A percentile compares a stretch with the other conserved stretches of the same genome.
Conservation (phyloP, 331 rosid species). For the Erythrophleum ivorense region DNA sequence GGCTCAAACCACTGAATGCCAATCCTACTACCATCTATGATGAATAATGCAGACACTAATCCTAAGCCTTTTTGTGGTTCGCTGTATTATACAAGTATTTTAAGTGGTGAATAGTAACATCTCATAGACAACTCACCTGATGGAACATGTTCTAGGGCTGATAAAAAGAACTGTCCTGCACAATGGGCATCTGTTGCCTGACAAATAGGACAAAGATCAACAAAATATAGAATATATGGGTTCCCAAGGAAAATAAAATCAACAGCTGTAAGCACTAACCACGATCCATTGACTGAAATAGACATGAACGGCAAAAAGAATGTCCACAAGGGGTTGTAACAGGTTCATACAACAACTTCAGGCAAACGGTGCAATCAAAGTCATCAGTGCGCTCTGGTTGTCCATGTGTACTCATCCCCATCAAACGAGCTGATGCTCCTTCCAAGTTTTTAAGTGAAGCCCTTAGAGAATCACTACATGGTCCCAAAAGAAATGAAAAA, state of each 20-base stretch:
- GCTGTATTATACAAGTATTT: background rate
- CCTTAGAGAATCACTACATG: conserved; percentile 72
- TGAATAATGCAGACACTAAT: conserved; percentile 24
- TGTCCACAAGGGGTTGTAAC: conserved; percentile 99
- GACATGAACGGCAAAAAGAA: conserved; percentile 92
- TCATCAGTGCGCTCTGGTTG: conserved; percentile 83
- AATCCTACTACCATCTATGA: conserved; percentile 31
- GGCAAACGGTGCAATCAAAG: conserved; percentile 89
- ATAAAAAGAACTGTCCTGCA: conserved; percentile 96
- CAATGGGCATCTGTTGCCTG: conserved; percentile 98
- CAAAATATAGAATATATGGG: conserved; percentile 32
- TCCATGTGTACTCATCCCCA: conserved; percentile 51
- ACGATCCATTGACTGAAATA: conserved; percentile 93
- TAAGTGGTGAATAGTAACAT: conserved; percentile 23
- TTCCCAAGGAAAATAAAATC: conserved; percentile 33
- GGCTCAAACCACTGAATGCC: conserved; percentile 25
- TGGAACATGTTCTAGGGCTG: conserved; percentile 82
- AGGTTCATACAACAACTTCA: conserved; percentile 86
- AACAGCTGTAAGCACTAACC: conserved; percentile 56
- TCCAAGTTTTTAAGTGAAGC: conserved; percentile 72
- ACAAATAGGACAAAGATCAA: conserved; percentile 49
- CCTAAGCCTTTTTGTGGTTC: conserved; percentile 20
- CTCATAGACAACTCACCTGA: conserved; percentile 64
- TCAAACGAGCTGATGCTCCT: conserved; percentile 47
- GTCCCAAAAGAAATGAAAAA: conserved; percentile 49